Percentiles rank a stretch among this genome's conserved stretches.
These are phyloP conservation scores for Ceratobasidium papillatum DNA, from an alignment of 1,284 basidiomycete species.

Conservation along the genomic window DNA sequence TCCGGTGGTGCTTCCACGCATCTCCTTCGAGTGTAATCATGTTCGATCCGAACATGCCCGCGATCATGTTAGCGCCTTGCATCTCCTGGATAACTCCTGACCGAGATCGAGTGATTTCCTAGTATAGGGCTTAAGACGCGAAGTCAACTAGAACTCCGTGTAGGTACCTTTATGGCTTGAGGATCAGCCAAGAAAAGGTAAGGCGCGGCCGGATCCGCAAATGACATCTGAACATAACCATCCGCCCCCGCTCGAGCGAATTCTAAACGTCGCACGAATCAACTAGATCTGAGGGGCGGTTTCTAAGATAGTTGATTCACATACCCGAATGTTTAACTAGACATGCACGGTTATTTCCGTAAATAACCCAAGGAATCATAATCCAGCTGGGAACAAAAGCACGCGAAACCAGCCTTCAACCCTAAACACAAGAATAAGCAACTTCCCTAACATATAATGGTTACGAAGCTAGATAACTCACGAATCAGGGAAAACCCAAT, in stretches of 20 bases:
- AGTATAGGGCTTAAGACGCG: too few species aligned
- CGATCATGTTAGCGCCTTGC: too few species aligned
- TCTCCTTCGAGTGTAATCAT: constrained; percentile 26
- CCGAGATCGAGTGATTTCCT: too few species aligned
- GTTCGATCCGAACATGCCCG: constrained; percentile 33
- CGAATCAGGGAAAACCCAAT: too few species aligned
- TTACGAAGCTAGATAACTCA: too few species aligned
- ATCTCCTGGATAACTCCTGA: too few species aligned
- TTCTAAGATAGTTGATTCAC: neutral
- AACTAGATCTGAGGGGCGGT: constrained; percentile 7
- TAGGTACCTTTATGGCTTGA: constrained; percentile 32
- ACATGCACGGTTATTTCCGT: constrained; percentile 15
- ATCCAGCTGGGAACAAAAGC: neutral
- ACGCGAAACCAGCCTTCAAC: neutral
- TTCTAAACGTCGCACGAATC: neutral
- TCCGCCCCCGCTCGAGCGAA: constrained; percentile 21
- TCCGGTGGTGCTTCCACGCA: constrained; percentile 37
- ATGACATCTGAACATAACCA: constrained; percentile 17
- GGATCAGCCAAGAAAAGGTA: constrained; percentile 9
- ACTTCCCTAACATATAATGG: too few species aligned
- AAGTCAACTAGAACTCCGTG: too few species aligned
- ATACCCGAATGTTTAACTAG: constrained; percentile 15
- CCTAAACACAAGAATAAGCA: too few species aligned
- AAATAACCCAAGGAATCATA: neutral
- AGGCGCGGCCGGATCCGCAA: neutral